Conservation (phyloP, 1,284 basidiomycete species). For the Tranzscheliella williamsii region DNA sequence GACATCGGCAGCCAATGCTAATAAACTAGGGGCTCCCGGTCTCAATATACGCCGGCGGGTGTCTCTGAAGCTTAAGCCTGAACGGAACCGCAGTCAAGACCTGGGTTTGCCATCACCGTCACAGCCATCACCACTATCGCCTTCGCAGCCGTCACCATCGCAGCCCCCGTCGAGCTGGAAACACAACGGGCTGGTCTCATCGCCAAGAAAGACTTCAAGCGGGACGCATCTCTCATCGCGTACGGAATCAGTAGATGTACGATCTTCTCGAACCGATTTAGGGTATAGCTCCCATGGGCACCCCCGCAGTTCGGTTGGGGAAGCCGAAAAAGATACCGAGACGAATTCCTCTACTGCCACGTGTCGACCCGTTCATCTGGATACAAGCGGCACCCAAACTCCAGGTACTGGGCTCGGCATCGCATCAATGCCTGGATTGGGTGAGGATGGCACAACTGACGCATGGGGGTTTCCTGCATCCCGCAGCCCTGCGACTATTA, state of each 20-base stretch:
- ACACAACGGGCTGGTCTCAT: slow-evolving; percentile 1
- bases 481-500: neutral
- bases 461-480: neutral
- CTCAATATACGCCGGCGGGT: slow-evolving; percentile 3
- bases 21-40: neutral
- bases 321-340: too few species aligned
- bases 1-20: neutral
- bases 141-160: neutral
- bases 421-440: too few species aligned
- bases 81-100: slow-evolving; percentile 1
- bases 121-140: too few species aligned
- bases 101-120: neutral
- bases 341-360: too few species aligned
- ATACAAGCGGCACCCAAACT: too few species aligned
- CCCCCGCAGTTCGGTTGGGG: too few species aligned
- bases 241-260: too few species aligned
- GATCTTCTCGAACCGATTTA: too few species aligned
- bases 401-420: neutral
- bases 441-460: neutral
- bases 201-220: slow-evolving; percentile 3
- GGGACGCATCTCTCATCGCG: too few species aligned
- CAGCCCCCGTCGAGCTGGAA: slow-evolving; percentile 16
- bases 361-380: too few species aligned
- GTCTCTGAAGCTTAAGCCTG: slow-evolving; percentile 13
- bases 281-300: too few species aligned